phyloP scores from a whole-genome alignment of 495 filamentous ascomycete genomes.

The Niebla homalea region DNA sequence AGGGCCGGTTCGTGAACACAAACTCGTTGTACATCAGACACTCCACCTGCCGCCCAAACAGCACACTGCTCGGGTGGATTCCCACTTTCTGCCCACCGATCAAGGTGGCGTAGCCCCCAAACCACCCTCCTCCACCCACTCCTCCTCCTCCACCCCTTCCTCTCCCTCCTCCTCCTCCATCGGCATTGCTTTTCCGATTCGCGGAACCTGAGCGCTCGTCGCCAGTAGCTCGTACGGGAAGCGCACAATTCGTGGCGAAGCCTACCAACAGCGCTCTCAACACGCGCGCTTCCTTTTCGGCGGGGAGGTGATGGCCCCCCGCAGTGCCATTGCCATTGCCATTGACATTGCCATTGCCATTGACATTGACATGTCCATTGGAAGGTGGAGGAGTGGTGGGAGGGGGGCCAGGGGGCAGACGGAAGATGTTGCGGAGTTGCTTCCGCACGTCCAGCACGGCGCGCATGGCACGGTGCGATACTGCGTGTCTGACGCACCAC shows the following conservation, averaged over 20 bases:
- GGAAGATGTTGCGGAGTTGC: constrained; percentile 61
- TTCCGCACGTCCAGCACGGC: constrained; percentile 73
- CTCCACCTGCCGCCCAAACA: constrained; percentile 80
- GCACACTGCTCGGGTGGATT: constrained; percentile 76
- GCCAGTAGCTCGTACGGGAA: constrained; percentile 63
- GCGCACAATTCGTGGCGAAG: constrained; percentile 70
- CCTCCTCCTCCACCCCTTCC: too few species aligned
- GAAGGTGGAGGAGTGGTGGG: too few species aligned
- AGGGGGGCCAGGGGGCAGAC: constrained; percentile 32
- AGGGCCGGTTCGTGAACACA: constrained; percentile 86
- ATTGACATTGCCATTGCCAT: constrained; percentile 18
- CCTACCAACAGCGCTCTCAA: constrained; percentile 73
- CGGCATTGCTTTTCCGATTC: too few species aligned
- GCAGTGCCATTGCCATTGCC: constrained; percentile 15
- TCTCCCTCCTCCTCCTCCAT: too few species aligned
- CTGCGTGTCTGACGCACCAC: constrained; percentile 67
- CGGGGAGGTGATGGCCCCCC: constrained; percentile 7
- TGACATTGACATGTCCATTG: too few species aligned
- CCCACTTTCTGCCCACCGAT: constrained; percentile 74
- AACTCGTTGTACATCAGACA: constrained; percentile 94
- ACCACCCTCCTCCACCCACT: too few species aligned
- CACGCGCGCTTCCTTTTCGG: constrained; percentile 42
- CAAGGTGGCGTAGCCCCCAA: constrained; percentile 63
- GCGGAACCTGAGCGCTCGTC: too few species aligned
- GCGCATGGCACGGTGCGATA: constrained; percentile 75